These are phyloP conservation scores for Anthostomella pinea DNA, from an alignment of 2,329 filamentous ascomycete genomes.

Conservation along the genomic window DNA sequence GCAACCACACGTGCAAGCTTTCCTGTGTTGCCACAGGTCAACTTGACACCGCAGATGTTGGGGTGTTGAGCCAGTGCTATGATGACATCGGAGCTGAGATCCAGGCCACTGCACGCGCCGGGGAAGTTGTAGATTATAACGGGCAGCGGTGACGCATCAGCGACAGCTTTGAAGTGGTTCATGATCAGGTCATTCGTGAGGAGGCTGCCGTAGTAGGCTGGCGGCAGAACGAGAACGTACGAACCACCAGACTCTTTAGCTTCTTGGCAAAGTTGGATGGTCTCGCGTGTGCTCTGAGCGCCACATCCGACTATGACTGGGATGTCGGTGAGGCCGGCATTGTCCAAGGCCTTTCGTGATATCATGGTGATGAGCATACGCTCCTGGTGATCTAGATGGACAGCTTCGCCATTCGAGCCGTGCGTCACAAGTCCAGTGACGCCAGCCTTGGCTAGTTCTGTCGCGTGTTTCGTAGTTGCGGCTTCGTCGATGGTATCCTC, in stretches of 20 bases:
- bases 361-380: constrained; percentile 58
- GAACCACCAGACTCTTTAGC: constrained; percentile 57
- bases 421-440: constrained; percentile 57
- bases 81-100: constrained; percentile 66
- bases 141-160: constrained; percentile 57
- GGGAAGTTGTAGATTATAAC: constrained; percentile 74
- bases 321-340: constrained; percentile 53
- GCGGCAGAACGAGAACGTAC: constrained; percentile 60
- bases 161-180: constrained; percentile 62
- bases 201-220: constrained; percentile 61
- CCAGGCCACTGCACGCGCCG: constrained; percentile 62
- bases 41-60: constrained; percentile 53
- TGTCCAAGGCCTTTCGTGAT: constrained; percentile 58
- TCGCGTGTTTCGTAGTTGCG: constrained; percentile 43
- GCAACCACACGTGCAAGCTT: constrained; percentile 44
- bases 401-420: constrained; percentile 72
- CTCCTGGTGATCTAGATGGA: constrained; percentile 64
- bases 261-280: constrained; percentile 57
- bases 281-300: constrained; percentile 59
- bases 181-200: constrained; percentile 58
- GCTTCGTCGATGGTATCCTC: constrained; percentile 48
- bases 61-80: constrained; percentile 42
- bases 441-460: constrained; percentile 24
- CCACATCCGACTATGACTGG: constrained; percentile 64
- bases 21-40: constrained; percentile 53